Conservation (phyloP, 129 eudicot genomes). For the Pulicaria dysenterica region DNA sequence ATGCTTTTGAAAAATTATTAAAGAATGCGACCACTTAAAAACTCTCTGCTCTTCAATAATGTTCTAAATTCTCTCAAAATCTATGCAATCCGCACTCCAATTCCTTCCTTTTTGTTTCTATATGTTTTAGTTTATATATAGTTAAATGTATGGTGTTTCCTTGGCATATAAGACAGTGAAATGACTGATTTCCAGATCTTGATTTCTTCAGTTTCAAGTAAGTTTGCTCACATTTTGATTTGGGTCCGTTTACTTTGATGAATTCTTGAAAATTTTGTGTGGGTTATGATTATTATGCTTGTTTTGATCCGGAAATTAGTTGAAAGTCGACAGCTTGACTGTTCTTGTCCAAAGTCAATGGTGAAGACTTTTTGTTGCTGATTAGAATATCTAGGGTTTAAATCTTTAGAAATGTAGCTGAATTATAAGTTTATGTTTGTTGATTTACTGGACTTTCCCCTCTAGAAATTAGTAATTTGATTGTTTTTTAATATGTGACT, state of each 20-base stretch:
- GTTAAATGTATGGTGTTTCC: slow-evolving; percentile 17
- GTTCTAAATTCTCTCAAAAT: slow-evolving; percentile 29
- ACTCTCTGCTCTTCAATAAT: slow-evolving; percentile 25
- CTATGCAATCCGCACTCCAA: slow-evolving; percentile 28
- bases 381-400: slow-evolving; percentile 21
- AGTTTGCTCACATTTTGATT: slow-evolving; percentile 12
- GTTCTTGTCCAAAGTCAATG: slow-evolving; percentile 27
- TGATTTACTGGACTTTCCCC: too few relatives aligned
- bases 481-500: too few relatives aligned
- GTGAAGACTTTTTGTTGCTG: background rate
- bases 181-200: slow-evolving; percentile 28
- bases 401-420: slow-evolving; percentile 17
- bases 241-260: slow-evolving; percentile 21
- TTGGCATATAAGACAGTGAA: slow-evolving; percentile 3
- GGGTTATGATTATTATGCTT: slow-evolving; percentile 33
- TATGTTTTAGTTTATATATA: slow-evolving; percentile 4
- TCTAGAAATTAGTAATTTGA: too few relatives aligned
- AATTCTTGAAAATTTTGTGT: slow-evolving; percentile 15
- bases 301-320: slow-evolving; percentile 25
- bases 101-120: slow-evolving; percentile 27
- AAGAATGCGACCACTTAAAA: slow-evolving; percentile 31
- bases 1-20: slow-evolving; percentile 25
- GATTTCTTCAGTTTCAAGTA: slow-evolving; percentile 31
- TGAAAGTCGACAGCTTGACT: slow-evolving; percentile 18
- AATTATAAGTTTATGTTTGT: background rate